A percentile compares a stretch with the other conserved stretches of the same genome.
phyloP scores from a whole-genome alignment of 2,329 filamentous ascomycete genomes.

The Xylariales sp. region DNA sequence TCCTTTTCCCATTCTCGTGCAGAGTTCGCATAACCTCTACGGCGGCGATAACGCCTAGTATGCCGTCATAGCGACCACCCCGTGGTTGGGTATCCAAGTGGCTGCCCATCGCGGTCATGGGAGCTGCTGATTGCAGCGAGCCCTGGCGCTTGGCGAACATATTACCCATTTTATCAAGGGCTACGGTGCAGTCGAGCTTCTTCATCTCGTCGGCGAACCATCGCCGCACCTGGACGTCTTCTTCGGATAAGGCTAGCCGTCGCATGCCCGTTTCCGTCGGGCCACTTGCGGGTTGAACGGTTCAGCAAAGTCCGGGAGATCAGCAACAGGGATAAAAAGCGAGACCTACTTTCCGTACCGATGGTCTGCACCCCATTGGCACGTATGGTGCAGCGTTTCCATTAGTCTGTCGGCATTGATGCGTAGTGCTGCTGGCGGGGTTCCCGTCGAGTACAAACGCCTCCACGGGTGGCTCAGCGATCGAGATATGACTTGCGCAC shows the following conservation, averaged over 20 bases:
- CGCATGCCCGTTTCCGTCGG: constrained; percentile 76
- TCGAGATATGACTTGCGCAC: too few relatives aligned
- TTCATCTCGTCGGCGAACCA: constrained; percentile 68
- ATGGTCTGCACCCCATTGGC: too few relatives aligned
- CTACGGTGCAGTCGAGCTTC: constrained; percentile 61
- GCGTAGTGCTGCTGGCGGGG: too few relatives aligned
- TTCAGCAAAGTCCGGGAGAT: too few relatives aligned
- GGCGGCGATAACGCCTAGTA: constrained; percentile 68
- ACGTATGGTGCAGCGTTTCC: too few relatives aligned
- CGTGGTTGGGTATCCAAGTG: constrained; percentile 63
- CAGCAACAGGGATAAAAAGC: too few relatives aligned
- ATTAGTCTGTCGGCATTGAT: too few relatives aligned
- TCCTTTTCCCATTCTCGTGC: constrained; percentile 64
- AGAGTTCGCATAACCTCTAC: constrained; percentile 68
- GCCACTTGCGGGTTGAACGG: too few relatives aligned
- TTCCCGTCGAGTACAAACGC: too few relatives aligned
- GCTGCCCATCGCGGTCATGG: constrained; percentile 65
- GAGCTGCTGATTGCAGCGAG: constrained; percentile 45
- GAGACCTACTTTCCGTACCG: too few relatives aligned
- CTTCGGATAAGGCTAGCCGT: constrained; percentile 65
- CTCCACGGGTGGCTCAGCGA: too few relatives aligned
- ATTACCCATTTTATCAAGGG: constrained; percentile 73
- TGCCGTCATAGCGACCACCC: constrained; percentile 71
- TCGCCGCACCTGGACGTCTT: constrained; percentile 66
- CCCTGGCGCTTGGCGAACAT: constrained; percentile 71